These are phyloP conservation scores for Fraxinus excelsior DNA, from an alignment of 257 asterid species.

Conservation along the genomic window DNA sequence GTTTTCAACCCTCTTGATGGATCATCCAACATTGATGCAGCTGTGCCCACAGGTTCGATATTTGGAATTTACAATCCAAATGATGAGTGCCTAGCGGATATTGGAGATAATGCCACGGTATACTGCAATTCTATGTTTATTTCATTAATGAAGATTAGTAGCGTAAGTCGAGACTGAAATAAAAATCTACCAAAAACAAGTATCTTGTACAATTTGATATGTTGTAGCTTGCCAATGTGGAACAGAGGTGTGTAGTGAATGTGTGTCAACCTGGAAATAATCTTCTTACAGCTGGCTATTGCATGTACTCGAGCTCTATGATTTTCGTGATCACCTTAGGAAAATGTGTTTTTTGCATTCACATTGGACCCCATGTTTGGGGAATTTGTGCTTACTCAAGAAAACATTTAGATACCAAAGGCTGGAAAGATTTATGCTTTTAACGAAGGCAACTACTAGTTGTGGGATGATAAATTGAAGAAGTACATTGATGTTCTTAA, in stretches of 20 bases:
- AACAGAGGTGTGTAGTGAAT: slow-evolving; percentile 68
- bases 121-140: background rate
- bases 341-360: slow-evolving; percentile 75
- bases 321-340: slow-evolving; percentile 79
- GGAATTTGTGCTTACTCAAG: slow-evolving; percentile 83
- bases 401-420: slow-evolving; percentile 74
- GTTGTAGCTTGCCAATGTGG: slow-evolving; percentile 58
- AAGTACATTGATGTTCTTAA: slow-evolving; percentile 83
- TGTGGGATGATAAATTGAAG: slow-evolving; percentile 88
- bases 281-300: slow-evolving; percentile 91
- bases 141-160: background rate
- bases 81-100: slow-evolving; percentile 78
- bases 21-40: slow-evolving; percentile 93
- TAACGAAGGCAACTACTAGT: slow-evolving; percentile 87
- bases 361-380: slow-evolving; percentile 88
- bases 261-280: slow-evolving; percentile 93
- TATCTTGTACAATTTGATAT: background rate
- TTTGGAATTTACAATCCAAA: slow-evolving; percentile 90
- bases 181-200: background rate
- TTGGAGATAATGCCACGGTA: slow-evolving; percentile 65
- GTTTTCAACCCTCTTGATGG: slow-evolving; percentile 97
- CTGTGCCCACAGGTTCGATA: slow-evolving; percentile 92
- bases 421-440: slow-evolving; percentile 81
- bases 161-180: too few relatives aligned
- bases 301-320: slow-evolving; percentile 93